Evolutionary conservation across 2,329 filamentous ascomycete genomes (phyloP), one percentile per base, ranked within the genome.

Genomic region (Penicillium sp.): DNA sequence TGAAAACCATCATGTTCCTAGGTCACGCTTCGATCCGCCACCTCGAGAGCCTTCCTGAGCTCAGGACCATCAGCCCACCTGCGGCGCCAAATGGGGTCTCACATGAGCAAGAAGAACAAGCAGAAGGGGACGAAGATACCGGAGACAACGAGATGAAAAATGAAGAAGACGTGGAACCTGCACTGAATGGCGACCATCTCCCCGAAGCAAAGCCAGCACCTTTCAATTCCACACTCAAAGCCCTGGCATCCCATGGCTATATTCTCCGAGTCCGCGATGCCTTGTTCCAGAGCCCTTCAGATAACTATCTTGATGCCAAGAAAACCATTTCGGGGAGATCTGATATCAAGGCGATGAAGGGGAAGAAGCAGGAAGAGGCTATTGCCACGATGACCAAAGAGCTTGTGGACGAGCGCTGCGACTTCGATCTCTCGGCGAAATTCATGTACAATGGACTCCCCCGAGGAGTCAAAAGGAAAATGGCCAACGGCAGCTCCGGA

Each of bases 1-100:
- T 94, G 55, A 86, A 90, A 63, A 88, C 87, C 26, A 77, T 97
- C 37, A 77, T 96, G 56, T 81, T 87, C 51, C 81, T 92, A 16
- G 93, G 93, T 1, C 89, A 94, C 75, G 88, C 88, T 26, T 86
- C 76, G 56, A 71, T 81, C 43, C 69, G 71, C 45, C 73, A 82
- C 59, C 74, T 82, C 21, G 72, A 77, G 54, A 69, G 59, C 6
- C 62, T 75, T 10, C 70, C 73, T 2, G 71, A 76, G 39, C 64
- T 76, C 39, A 58, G 56, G 45, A 51, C 71, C 14, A 50, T 62
- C 10, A 26, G 28, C 8, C 26, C 14, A 8, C 39, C 39, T 42
- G 37, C 11, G 10, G 14, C 16, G 9, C 24, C 40, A 50, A 70
- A 73, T 50, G 68, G 68, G 5, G 43, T 62, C 5, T 53, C 62